A percentile compares a stretch with the other conserved stretches of the same genome.
These are phyloP conservation scores for Aspergillus chevalieri DNA, from an alignment of 2,329 filamentous ascomycete genomes.

Conservation along the genomic window DNA sequence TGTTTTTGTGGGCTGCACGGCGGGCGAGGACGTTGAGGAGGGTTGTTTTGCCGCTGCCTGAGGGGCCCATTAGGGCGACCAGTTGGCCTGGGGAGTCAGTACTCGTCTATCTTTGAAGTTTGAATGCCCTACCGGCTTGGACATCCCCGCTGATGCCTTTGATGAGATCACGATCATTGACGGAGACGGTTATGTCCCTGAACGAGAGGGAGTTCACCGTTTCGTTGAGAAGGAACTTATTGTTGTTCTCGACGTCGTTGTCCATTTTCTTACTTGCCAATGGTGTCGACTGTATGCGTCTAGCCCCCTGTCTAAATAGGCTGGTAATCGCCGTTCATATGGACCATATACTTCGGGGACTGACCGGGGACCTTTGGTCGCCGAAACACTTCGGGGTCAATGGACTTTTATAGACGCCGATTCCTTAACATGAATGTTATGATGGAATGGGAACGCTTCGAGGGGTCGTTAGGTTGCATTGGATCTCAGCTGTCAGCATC, in stretches of 20 bases:
- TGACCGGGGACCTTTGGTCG: too few species aligned
- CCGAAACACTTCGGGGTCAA: too few species aligned
- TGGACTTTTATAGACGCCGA: too few species aligned
- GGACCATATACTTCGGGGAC: too few species aligned
- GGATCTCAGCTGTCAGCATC: neutral
- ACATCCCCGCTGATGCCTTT: slow-evolving; percentile 58
- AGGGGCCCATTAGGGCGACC: slow-evolving; percentile 75
- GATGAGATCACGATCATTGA: slow-evolving; percentile 66
- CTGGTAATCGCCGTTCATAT: too few species aligned
- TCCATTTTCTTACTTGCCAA: neutral
- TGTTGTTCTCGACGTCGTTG: slow-evolving; percentile 3
- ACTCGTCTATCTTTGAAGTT: neutral
- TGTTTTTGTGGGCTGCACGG: slow-evolving; percentile 48
- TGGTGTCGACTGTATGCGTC: too few species aligned
- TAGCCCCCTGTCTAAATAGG: too few species aligned
- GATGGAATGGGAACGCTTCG: neutral
- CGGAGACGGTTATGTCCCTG: slow-evolving; percentile 61
- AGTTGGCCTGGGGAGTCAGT: slow-evolving; percentile 53
- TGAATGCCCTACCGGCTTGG: slow-evolving; percentile 47
- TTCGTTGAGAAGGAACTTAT: slow-evolving; percentile 47
- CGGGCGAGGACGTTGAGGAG: slow-evolving; percentile 73
- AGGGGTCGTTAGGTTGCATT: neutral
- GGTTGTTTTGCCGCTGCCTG: slow-evolving; percentile 71
- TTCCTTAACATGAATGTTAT: too few species aligned
- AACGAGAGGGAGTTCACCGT: slow-evolving; percentile 61